Conservation (phyloP, 139 green algal species). For the Chlorella vulgaris region DNA sequence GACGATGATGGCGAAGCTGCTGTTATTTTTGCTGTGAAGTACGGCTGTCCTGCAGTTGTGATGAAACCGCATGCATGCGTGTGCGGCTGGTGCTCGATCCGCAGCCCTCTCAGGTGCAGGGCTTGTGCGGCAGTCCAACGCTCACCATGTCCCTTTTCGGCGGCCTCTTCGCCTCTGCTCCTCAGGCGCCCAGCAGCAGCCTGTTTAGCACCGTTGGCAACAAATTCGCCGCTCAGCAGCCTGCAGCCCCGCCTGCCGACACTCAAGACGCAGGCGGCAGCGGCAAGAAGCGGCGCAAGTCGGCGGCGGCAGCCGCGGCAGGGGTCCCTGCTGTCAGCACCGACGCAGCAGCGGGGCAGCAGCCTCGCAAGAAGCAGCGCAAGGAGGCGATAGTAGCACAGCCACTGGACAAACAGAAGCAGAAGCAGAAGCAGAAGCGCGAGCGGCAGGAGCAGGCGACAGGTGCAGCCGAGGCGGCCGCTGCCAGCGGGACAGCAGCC, state of each 20-base stretch:
- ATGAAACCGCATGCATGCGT: too few relatives aligned
- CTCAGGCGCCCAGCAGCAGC: background rate
- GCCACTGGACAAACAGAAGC: too few relatives aligned
- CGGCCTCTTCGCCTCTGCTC: background rate
- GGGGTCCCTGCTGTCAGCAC: too few relatives aligned
- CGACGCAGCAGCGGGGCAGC: background rate
- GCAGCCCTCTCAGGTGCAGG: too few relatives aligned
- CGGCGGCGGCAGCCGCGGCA: background rate
- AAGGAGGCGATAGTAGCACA: too few relatives aligned
- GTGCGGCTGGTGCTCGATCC: too few relatives aligned
- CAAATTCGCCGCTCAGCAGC: slow-evolving; percentile 10
- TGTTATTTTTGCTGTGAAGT: too few relatives aligned
- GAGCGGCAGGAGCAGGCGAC: background rate
- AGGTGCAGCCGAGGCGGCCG: too few relatives aligned
- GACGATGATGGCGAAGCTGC: too few relatives aligned
- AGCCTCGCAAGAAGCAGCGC: background rate
- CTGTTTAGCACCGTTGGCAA: slow-evolving; percentile 14
- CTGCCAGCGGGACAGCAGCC: too few relatives aligned
- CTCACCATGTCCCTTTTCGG: background rate
- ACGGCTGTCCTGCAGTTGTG: too few relatives aligned
- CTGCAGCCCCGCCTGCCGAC: background rate
- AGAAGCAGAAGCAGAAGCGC: background rate
- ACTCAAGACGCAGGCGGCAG: background rate
- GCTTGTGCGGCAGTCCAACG: too few relatives aligned
- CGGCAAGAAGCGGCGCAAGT: background rate